Percentiles rank a stretch among this genome's conserved stretches.
These are phyloP conservation scores for Powellomyces hirtus DNA, from an alignment of 192 early-diverging fungal species.

Conservation along the genomic window DNA sequence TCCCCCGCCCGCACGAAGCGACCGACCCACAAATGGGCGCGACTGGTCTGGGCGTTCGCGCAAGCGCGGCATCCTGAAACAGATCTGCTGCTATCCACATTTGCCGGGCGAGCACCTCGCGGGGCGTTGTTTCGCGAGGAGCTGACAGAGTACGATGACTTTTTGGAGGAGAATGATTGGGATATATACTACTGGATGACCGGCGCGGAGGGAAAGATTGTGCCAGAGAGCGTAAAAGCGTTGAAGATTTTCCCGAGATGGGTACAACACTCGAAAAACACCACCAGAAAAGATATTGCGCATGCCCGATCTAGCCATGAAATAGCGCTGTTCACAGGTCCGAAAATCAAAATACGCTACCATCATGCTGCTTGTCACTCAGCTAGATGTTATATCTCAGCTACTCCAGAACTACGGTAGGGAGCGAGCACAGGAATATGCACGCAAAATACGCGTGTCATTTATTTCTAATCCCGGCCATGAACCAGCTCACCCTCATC, in stretches of 20 bases:
- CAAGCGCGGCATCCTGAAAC: conserved; percentile 95
- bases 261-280: conserved; percentile 75
- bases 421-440: no score
- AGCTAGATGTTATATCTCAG: no score
- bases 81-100: conserved; percentile 87
- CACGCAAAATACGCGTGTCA: no score
- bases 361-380: no score
- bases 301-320: conserved; percentile 84
- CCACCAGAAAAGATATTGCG: conserved; percentile 67
- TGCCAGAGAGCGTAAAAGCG: conserved; percentile 36
- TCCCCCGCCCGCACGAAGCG: conserved; percentile 66
- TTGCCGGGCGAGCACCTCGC: conserved; percentile 65
- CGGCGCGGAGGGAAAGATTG: conserved; percentile 30
- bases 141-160: conserved; percentile 72
- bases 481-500: no score
- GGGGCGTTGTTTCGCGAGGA: conserved; percentile 51
- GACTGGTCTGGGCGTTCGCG: conserved; percentile 81
- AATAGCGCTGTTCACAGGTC: no score
- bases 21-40: conserved; percentile 70
- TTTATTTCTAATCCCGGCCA: no score
- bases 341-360: no score
- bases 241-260: conserved; percentile 43
- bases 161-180: conserved; percentile 91
- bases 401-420: no score
- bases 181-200: conserved; percentile 95